phyloP scores from a whole-genome alignment of 148 eudicot species.

The Vaccinium vitisidaea region DNA sequence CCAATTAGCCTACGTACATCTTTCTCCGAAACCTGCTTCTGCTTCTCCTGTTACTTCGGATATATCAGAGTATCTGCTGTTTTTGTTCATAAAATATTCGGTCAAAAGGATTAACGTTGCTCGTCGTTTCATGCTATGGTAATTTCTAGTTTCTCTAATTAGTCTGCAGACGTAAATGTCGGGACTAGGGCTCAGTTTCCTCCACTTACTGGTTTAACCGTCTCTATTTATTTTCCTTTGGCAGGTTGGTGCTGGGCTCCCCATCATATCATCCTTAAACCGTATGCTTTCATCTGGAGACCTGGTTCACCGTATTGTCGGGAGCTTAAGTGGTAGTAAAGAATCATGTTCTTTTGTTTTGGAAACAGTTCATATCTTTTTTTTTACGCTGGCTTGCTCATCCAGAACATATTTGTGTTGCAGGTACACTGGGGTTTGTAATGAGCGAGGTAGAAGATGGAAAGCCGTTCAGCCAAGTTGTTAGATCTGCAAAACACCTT shows the following conservation, averaged over 20 bases:
- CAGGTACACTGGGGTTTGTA: conserved; percentile 93
- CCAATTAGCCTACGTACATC: neutral
- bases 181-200: neutral
- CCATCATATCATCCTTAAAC: conserved; percentile 73
- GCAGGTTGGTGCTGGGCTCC: conserved; percentile 99
- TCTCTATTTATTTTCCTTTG: conserved; percentile 20
- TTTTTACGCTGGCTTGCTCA: neutral
- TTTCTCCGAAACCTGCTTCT: neutral
- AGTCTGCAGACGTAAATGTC: neutral
- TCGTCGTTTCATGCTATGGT: neutral
- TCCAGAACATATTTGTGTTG: neutral
- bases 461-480: conserved; percentile 88
- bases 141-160: neutral
- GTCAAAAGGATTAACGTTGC: neutral
- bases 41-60: neutral
- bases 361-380: neutral
- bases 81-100: neutral
- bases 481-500: conserved; percentile 76
- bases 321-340: conserved; percentile 85
- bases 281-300: conserved; percentile 92
- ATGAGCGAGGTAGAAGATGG: conserved; percentile 96
- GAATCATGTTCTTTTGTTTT: neutral
- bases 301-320: conserved; percentile 60
- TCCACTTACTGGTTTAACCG: neutral
- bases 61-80: neutral